These are phyloP conservation scores for Eucalyptus melliodora DNA, from an alignment of 345 rosid genomes.

Conservation along the genomic window DNA sequence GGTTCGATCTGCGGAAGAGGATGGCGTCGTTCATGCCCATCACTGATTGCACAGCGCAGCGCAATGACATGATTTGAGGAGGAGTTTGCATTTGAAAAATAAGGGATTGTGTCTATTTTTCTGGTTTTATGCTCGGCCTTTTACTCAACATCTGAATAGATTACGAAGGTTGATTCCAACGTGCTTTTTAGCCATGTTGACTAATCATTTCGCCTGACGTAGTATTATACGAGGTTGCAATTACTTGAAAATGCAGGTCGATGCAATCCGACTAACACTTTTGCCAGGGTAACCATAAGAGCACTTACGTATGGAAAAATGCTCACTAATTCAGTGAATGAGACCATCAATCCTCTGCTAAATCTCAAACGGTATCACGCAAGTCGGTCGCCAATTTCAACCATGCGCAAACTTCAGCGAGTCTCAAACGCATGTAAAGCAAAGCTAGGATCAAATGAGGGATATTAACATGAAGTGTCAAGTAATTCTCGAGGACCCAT, in stretches of 20 bases:
- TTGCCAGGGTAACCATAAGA: background rate
- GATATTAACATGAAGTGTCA: background rate
- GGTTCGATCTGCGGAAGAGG: background rate
- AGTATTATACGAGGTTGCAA: background rate
- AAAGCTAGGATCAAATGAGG: background rate
- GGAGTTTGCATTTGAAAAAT: background rate
- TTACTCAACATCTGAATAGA: background rate
- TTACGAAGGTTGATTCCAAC: background rate
- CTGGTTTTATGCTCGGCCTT: background rate
- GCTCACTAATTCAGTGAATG: background rate
- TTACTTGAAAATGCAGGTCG: background rate
- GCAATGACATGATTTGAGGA: background rate
- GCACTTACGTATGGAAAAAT: background rate
- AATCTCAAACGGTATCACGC: background rate
- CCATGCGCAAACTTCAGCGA: background rate
- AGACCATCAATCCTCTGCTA: background rate
- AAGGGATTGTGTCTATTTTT: background rate
- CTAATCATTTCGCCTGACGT: background rate
- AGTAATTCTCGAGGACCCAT: background rate
- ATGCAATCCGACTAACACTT: background rate
- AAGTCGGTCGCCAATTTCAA: background rate
- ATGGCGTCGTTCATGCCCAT: background rate
- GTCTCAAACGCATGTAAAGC: background rate
- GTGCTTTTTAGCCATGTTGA: background rate
- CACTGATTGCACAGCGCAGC: background rate